Evolutionary conservation across 768 basidiomycete species (phyloP), one percentile per base, ranked within the genome.

Genomic region (Amanita subjunquillea): DNA sequence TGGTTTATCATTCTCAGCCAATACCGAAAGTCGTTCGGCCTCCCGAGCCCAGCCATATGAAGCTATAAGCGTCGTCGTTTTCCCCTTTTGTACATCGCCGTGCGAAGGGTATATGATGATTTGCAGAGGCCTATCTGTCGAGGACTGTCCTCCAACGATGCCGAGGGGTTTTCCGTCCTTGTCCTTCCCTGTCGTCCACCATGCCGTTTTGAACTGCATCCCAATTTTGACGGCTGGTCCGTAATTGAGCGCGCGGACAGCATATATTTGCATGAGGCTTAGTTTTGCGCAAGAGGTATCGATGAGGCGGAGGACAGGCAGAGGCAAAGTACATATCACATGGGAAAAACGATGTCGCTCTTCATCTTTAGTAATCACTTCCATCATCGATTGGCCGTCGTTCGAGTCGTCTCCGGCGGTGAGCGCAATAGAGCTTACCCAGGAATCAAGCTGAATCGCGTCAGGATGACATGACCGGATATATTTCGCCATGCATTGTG

Each of bases 281-380:
- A 75, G 55, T 6, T 58, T 49, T 45, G 52, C 51, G 0, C 54
- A 20, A 3, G 43, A 38, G n/a, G 66, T 48, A 54, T 71, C 66
- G 37, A 71, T 48, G 12, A 58, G 54, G 36, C 67, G 62, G 15
- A 71, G 56, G 32, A 54, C 51, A 13, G 68, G 55, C 2, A 71
- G 59, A 2, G 69, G 64, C 4, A 67, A 48, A 3, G 69, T 69
- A 0, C 63, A 64, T 41, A 71, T 65, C 48, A 69, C 65, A 41
- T 66, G 57, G 2, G 57, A 55, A 45, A 56, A 60, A 2, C 1
- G 13, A 25, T 48, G 34, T 4, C 3, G 47, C 15, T 37, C 25
- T 15, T 9, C n/a, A 15, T 29, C 6, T 3, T 29, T 17, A 8
- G 44, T 45, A 13, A 30, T n/a, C 25, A 29, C 17, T 13, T 29